Conservation (phyloP, 164 flowering plant species). For the Magnolia sinica region DNA sequence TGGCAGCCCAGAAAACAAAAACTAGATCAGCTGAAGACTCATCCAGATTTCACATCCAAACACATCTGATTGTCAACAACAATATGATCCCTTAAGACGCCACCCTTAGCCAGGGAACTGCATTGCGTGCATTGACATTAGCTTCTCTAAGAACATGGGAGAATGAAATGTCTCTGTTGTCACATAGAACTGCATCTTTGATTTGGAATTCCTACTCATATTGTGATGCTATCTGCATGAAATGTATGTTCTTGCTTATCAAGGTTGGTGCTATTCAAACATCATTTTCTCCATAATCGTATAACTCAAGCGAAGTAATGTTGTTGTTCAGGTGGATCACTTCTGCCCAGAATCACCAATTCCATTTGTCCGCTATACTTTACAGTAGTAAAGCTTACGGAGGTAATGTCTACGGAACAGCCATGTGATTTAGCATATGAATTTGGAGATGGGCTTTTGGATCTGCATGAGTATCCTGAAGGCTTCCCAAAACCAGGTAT, state of each 20-base stretch:
- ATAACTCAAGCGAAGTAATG: background rate
- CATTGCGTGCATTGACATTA: too few relatives aligned
- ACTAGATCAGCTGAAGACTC: too few relatives aligned
- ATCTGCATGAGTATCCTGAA: constrained; percentile 47
- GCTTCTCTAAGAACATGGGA: too few relatives aligned
- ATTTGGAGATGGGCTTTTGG: constrained; percentile 68
- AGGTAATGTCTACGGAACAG: constrained; percentile 80
- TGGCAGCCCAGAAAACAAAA: too few relatives aligned
- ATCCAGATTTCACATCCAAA: too few relatives aligned
- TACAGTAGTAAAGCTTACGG: constrained; percentile 39
- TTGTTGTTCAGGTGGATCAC: constrained; percentile 39
- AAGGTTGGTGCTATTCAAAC: background rate
- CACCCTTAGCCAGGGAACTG: too few relatives aligned
- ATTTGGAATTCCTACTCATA: too few relatives aligned
- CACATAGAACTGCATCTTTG: too few relatives aligned
- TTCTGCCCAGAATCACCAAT: constrained; percentile 33
- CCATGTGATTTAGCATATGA: constrained; percentile 83
- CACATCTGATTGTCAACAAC: too few relatives aligned
- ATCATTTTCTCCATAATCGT: background rate
- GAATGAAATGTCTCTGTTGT: too few relatives aligned
- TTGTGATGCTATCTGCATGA: too few relatives aligned
- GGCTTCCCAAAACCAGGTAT: constrained; percentile 67
- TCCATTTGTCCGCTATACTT: constrained; percentile 60
- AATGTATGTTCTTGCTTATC: background rate
- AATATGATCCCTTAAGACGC: too few relatives aligned